Percentiles rank a stretch among this genome's conserved stretches.
These are phyloP conservation scores for Trypethelium eluteriae DNA, from an alignment of 495 filamentous ascomycete species.

Conservation along the genomic window DNA sequence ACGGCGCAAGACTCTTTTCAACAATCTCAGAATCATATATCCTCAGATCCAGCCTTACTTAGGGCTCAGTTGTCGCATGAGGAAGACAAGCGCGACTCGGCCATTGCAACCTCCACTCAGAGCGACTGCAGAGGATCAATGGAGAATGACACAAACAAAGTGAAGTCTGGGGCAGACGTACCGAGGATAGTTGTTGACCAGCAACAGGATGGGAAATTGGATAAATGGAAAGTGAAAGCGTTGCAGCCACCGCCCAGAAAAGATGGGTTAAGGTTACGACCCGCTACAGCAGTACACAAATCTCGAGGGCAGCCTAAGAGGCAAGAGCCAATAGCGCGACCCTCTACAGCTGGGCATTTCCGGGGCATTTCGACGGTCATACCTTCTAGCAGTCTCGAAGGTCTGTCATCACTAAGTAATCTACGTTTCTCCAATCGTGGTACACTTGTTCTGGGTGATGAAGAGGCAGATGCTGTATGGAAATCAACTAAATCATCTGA, in stretches of 20 bases:
- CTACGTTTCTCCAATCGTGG: conserved; percentile 56
- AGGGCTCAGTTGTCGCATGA: conserved; percentile 3
- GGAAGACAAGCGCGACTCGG: conserved; percentile 27
- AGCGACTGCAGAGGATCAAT: background rate
- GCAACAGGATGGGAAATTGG: background rate
- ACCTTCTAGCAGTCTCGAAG: conserved; percentile 41
- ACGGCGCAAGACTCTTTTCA: background rate
- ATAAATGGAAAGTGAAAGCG: background rate
- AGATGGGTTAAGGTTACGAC: conserved; percentile 4
- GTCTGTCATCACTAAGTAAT: conserved; percentile 41
- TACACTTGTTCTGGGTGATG: conserved; percentile 56
- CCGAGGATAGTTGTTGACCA: conserved; percentile 1
- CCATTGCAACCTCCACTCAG: conserved; percentile 22
- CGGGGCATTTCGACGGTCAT: conserved; percentile 51
- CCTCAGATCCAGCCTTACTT: background rate
- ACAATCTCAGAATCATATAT: background rate
- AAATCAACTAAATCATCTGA: background rate
- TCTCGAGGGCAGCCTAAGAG: background rate
- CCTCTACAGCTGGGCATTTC: conserved; percentile 33
- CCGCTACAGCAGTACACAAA: background rate
- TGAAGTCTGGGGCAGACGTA: background rate
- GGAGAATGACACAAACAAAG: background rate
- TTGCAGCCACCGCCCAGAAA: background rate
- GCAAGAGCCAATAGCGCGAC: conserved; percentile 14
- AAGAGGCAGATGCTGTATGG: conserved; percentile 16